Conservation (phyloP, 2,329 filamentous ascomycete genomes). For the Huntiella bhutanensis region DNA sequence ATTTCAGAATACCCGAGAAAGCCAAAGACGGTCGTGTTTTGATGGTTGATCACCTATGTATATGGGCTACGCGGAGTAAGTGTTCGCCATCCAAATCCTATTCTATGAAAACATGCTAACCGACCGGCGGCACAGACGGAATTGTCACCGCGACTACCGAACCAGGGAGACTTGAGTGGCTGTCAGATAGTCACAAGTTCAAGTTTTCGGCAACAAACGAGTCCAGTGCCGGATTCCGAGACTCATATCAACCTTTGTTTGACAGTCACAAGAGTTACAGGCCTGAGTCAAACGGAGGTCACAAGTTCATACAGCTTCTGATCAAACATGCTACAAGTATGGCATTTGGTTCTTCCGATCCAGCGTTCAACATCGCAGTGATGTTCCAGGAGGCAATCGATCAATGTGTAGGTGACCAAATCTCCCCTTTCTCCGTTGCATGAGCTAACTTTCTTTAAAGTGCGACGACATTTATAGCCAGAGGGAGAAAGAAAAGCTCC, state of each 20-base stretch:
- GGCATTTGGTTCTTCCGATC: background rate
- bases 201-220: background rate
- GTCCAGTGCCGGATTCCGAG: background rate
- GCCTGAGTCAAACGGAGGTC: background rate
- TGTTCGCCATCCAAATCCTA: background rate
- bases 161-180: background rate
- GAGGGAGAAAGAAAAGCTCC: too few species aligned
- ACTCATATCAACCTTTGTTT: background rate
- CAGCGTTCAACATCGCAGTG: background rate
- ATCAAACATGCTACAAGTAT: background rate
- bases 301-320: background rate
- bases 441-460: background rate
- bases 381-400: background rate
- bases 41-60: constrained; percentile 1
- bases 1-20: background rate
- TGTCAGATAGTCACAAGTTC: too few species aligned
- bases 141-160: background rate
- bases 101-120: background rate
- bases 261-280: background rate
- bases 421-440: background rate
- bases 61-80: background rate
- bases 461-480: too few species aligned
- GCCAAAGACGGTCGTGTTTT: background rate
- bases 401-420: background rate
- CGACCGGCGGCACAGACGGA: too few species aligned